Evolutionary conservation across 1,139 yeast genomes (phyloP).

Genomic region (Pichia sp.): DNA sequence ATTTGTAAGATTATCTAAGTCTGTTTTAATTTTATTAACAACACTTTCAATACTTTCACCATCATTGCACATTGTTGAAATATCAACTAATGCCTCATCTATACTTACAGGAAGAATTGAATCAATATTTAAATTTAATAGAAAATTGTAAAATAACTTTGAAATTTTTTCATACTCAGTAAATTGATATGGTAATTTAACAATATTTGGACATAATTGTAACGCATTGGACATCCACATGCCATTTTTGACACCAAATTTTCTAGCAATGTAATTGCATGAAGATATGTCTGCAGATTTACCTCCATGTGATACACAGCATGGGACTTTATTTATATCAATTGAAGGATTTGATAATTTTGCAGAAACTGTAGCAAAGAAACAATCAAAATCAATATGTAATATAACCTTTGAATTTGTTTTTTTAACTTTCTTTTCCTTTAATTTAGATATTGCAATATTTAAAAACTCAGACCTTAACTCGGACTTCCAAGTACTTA

Average conservation of each 20-base stretch:
- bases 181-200: conserved; percentile 66
- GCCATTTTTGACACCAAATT: conserved; percentile 71
- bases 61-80: conserved; percentile 35
- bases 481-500: conserved; percentile 82
- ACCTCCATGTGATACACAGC: conserved; percentile 83
- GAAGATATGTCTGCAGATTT: conserved; percentile 76
- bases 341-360: conserved; percentile 44
- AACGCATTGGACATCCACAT: conserved; percentile 78
- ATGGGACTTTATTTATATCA: conserved; percentile 53
- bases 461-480: conserved; percentile 54
- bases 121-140: conserved; percentile 41
- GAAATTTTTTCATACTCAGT: conserved; percentile 61
- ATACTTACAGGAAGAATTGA: conserved; percentile 77
- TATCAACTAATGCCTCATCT: conserved; percentile 82
- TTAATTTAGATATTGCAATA: conserved; percentile 31
- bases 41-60: conserved; percentile 28
- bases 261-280: conserved; percentile 81
- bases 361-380: conserved; percentile 83
- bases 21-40: conserved; percentile 36
- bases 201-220: conserved; percentile 56
- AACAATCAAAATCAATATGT: conserved; percentile 91
- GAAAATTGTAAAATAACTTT: conserved; percentile 44
- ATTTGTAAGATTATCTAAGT: conserved; percentile 42
- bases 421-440: conserved; percentile 4
- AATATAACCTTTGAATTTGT: conserved; percentile 36